Base-by-base conservation (phyloP, 2,329 filamentous ascomycete species). In the Apiospora aurea region DNA sequence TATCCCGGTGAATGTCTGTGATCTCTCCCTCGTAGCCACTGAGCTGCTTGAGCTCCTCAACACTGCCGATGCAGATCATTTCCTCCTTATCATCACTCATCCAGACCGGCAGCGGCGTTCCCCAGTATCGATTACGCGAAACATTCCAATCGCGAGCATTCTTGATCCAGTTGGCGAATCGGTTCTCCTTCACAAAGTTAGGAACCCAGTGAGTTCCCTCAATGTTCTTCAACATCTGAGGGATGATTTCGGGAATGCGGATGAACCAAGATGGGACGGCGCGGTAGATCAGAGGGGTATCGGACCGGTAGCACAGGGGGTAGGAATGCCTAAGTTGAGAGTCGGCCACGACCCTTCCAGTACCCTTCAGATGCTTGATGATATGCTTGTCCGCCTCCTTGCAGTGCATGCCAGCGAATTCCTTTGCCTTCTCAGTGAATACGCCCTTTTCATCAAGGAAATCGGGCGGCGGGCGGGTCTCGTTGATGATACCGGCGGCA, bases 91-190 rank as follows among this genome's bases (percentile, higher is more conserved):
- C 95, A 43, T 97, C 94, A 78, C 94, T 97, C 49, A 94, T 92
- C 96, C 96, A 98, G 47, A 98, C 83, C 8, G 95, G 95, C 72
- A 98, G 91, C 1, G 95, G 95, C 0, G 95, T 98, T 69, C 96
- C 96, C 96, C 96, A 98, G 83, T 97, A 98, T 71, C 96, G 90
- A 81, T 97, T 97, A 75, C 96, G 89, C 70, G 94, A 96, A 44
- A 98, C 93, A 80, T 97, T 97, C 96, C 96, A 98, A 82, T 98
- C 96, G 72, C 93, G 92, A 18, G 96, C 95, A 79, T 96, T 96
- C 73, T 89, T 86, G 74, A 98, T 96, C 96, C 96, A 98, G 83
- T 91, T 96, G 66, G 92, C 90, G 78, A 98, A 98, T 18, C 96
- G 91, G 80, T 92, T 93, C 78, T 97, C 95, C 82, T 97, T 97